Conservation (phyloP, 805 yeast genomes). For the Sungouiella thailandica region DNA sequence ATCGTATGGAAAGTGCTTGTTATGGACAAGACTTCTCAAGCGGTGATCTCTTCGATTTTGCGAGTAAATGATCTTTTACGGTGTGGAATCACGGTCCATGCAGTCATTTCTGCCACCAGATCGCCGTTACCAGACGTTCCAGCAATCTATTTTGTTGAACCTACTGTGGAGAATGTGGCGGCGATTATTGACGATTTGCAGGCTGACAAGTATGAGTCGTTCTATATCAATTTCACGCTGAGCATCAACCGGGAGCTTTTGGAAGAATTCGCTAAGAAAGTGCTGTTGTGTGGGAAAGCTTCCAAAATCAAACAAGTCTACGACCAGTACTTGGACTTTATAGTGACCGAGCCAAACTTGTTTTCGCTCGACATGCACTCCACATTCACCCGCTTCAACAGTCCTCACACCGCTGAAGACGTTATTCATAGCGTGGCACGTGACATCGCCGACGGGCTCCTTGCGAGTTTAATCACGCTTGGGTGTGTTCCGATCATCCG, state of each 20-base stretch:
- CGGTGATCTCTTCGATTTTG: slow-evolving; percentile 83
- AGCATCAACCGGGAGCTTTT: slow-evolving; percentile 70
- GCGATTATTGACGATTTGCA: slow-evolving; percentile 68
- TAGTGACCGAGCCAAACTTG: slow-evolving; percentile 88
- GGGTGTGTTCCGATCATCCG: slow-evolving; percentile 85
- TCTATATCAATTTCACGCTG: slow-evolving; percentile 83
- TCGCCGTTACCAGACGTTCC: slow-evolving; percentile 93
- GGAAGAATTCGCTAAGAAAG: slow-evolving; percentile 84
- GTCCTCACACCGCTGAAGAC: slow-evolving; percentile 69
- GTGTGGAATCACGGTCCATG: slow-evolving; percentile 89
- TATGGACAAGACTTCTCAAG: slow-evolving; percentile 75
- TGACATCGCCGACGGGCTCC: slow-evolving; percentile 71
- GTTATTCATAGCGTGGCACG: slow-evolving; percentile 66
- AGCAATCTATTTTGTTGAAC: slow-evolving; percentile 85
- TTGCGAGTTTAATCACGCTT: slow-evolving; percentile 71
- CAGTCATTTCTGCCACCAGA: slow-evolving; percentile 64
- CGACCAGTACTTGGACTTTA: slow-evolving; percentile 89
- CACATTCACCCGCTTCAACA: slow-evolving; percentile 65
- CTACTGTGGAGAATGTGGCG: slow-evolving; percentile 71
- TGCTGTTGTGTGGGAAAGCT: slow-evolving; percentile 67
- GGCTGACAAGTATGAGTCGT: slow-evolving; percentile 69
- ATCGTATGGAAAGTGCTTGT: slow-evolving; percentile 88
- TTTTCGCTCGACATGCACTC: slow-evolving; percentile 70
- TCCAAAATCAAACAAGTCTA: slow-evolving; percentile 77
- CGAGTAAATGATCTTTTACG: slow-evolving; percentile 86